Base-by-base conservation (phyloP, 805 yeast species). In the Cyberlindnera maclurae region DNA sequence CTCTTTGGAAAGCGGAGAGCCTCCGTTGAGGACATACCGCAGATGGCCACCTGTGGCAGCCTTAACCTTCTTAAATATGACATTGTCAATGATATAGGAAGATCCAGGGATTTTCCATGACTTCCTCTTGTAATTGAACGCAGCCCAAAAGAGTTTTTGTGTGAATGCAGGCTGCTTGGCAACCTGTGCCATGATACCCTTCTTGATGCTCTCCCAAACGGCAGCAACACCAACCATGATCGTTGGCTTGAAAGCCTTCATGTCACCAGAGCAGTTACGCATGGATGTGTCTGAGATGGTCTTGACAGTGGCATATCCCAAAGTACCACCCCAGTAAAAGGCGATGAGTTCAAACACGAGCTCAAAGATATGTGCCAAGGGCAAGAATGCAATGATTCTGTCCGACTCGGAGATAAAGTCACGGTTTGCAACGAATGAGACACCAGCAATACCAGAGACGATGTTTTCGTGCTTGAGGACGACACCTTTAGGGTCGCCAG, bases 191-290 rank as follows among this genome's bases (percentile, higher is more conserved):
- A 86, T 44, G 43, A 93, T 82, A 42, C 98, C 98, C 70, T 93
- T 93, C 63, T 89, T 82, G 44, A 93, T 86, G 29, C 82, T 73
- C 69, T 93, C 98, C 95, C 96, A 93, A 38, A 93, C 97, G 4
- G 97, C 96, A 13, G 97, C 97, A 41, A 93, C 98, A 63, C 96
- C 98, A 48, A 88, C 96, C 96, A 93, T 84, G 51, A 89, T 64
- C 5, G 96, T 84, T 42, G 98, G 98, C 60, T 78, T 72, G 64
- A 88, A 84, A 55, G 82, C 84, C 40, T 71, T 75, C 68, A 93
- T 75, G 62, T 93, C 98, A 55, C 96, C 90, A 41, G 74, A 66
- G 68, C 95, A 88, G 66, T 93, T 84, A 54, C 75, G 79, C 57
- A 84, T 77, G 2, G 95, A 85, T 2, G 72, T 67, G 47, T 84